Conservation (phyloP, 139 green algal species). For the Zygnema cylindricum region DNA sequence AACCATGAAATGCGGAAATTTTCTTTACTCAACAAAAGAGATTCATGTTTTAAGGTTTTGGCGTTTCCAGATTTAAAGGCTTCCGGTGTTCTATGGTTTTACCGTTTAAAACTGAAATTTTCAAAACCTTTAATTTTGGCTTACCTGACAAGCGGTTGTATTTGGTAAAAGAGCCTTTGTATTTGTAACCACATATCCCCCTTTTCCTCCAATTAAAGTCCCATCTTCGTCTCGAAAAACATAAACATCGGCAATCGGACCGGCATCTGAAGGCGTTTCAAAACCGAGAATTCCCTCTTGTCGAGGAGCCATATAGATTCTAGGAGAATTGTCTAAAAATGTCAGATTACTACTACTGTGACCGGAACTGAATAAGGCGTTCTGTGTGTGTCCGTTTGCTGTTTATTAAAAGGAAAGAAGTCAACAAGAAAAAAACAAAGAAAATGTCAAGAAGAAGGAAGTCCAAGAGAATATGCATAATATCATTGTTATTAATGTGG, state of each 20-base stretch:
- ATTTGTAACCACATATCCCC: conserved; percentile 33
- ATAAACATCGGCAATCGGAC: conserved; percentile 8
- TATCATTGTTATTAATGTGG: no score
- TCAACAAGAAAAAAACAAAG: not conserved
- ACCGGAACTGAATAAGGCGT: not conserved
- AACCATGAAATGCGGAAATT: no score
- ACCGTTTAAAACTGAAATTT: no score
- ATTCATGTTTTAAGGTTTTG: no score
- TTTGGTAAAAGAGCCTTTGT: conserved; percentile 15
- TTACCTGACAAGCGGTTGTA: not conserved
- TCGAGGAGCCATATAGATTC: conserved; percentile 31
- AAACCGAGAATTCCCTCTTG: conserved; percentile 29
- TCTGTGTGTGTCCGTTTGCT: conserved; percentile 3
- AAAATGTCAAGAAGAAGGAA: not conserved
- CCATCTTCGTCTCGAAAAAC: conserved; percentile 44
- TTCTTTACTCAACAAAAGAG: no score
- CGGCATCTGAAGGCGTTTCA: conserved; percentile 32
- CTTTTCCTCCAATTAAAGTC: not conserved
- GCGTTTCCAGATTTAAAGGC: no score
- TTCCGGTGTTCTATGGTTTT: no score
- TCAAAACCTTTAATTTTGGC: no score
- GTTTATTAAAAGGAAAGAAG: not conserved
- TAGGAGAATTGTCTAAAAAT: conserved; percentile 2
- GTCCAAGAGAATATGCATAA: no score
- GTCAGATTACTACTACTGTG: not conserved